phyloP scores from a whole-genome alignment of 805 yeast genomes.

The Myxozyma melibiosi region DNA sequence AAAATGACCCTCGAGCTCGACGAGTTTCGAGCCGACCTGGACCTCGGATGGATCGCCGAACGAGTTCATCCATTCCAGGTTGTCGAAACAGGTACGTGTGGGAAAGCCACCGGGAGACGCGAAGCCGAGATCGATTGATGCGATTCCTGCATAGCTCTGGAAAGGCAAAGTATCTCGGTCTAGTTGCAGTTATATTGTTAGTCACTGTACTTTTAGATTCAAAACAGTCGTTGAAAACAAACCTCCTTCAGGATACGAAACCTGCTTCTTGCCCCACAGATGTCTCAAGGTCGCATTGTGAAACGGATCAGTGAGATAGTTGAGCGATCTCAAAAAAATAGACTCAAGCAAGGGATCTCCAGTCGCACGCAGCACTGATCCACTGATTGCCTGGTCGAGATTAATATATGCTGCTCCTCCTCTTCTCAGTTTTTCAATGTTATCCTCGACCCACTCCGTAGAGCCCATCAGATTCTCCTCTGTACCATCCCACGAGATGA shows the following conservation, averaged over 20 bases:
- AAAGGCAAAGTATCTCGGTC: constrained; percentile 64
- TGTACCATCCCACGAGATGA: constrained; percentile 83
- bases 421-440: constrained; percentile 49
- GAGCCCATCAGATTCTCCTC: constrained; percentile 74
- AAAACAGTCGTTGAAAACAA: constrained; percentile 37
- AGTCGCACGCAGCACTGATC: constrained; percentile 53
- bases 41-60: constrained; percentile 55
- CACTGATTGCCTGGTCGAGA: constrained; percentile 66
- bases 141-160: constrained; percentile 47
- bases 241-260: constrained; percentile 30
- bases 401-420: constrained; percentile 69
- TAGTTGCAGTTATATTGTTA: no score
- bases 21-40: constrained; percentile 8
- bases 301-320: constrained; percentile 50
- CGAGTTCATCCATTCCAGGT: constrained; percentile 65
- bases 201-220: no score
- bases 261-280: constrained; percentile 13
- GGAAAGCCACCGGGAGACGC: constrained; percentile 54
- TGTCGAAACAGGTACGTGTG: constrained; percentile 73
- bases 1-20: background rate
- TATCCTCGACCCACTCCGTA: constrained; percentile 73
- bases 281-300: constrained; percentile 17
- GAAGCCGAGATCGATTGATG: constrained; percentile 61
- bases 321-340: constrained; percentile 50
- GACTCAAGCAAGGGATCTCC: constrained; percentile 62